These are phyloP conservation scores for Penicillium oxalicum DNA, from an alignment of 2,329 filamentous ascomycete species.

Conservation along the genomic window DNA sequence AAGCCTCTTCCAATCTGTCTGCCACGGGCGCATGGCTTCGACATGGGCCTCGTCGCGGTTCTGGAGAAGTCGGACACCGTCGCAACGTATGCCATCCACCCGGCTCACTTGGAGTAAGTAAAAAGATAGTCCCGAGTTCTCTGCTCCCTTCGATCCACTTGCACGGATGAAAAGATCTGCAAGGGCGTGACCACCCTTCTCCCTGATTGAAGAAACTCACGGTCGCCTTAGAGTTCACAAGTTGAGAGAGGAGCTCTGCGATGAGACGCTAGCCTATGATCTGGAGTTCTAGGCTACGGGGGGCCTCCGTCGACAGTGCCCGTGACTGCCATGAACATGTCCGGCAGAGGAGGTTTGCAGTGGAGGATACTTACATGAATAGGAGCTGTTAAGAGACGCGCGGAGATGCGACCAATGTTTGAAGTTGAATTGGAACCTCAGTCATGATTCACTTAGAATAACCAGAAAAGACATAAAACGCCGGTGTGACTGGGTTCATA, in stretches of 20 bases:
- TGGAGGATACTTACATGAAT: no score
- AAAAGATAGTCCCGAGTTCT: no score
- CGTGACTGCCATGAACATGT: no score
- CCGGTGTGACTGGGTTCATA: slow-evolving; percentile 17
- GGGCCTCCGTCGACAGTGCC: neutral
- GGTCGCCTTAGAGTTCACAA: slow-evolving; percentile 30
- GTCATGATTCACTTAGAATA: slow-evolving; percentile 1
- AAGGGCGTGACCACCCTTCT: no score
- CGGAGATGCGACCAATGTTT: neutral
- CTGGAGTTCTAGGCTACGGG: slow-evolving; percentile 28
- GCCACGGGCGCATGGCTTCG: slow-evolving; percentile 40
- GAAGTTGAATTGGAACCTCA: neutral
- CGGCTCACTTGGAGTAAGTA: slow-evolving; percentile 42
- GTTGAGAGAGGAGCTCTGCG: slow-evolving; percentile 37
- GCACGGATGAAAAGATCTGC: no score
- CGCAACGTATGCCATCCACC: slow-evolving; percentile 40
- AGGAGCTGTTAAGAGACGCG: neutral
- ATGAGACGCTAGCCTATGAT: slow-evolving; percentile 40
- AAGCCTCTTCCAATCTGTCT: slow-evolving; percentile 37
- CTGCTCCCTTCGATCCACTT: no score
- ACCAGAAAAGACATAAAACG: slow-evolving; percentile 11
- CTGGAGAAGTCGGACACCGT: slow-evolving; percentile 41
- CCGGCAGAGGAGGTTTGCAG: no score
- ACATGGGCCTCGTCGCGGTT: slow-evolving; percentile 43
- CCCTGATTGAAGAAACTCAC: neutral